Base-by-base conservation (phyloP, 2,329 filamentous ascomycete genomes). In the Diaporthe helianthi region DNA sequence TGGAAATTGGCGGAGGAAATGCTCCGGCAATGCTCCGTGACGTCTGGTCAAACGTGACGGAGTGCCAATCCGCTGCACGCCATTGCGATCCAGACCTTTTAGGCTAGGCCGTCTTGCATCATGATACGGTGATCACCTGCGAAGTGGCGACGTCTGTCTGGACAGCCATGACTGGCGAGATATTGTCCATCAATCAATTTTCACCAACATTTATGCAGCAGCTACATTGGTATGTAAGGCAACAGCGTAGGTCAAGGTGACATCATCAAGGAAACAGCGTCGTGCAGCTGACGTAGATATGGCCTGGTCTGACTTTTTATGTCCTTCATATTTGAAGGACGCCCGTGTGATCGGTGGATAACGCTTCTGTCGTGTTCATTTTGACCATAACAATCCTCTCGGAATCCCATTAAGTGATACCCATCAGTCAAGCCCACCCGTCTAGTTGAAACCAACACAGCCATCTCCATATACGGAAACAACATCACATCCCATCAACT, bases 251-350 rank as follows among this genome's bases (percentile, higher is more conserved):
- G 55, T 61, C 55, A 22, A 61, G n/a, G 19, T 61, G 55, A 61
- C 55, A 61, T 61, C 55, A 61, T 33, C 2, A 3, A 31, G 26
- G 38, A 61, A 55, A 61, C 55, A 61, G 38, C 38, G 38, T 61
- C 26, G 38, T 47, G 38, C 41, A 33, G 26, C 41, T 61, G 55
- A 61, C 55, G 55, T 61, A 61, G 55, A 17, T 31, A 31, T 31
- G 53, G 33, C 22, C 53, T 15, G 17, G 55, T 12, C 19, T 29
- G 10, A 9, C 9, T 5, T 13, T 13, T 26, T 19, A 4, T 4
- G 33, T 17, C 7, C n/a, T 61, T 46, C 17, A 29, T 61, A 61
- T 61, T 47, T 61, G 55, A 46, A 22, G 55, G 38, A 7, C 22
- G 5, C 10, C 8, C n/a, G n/a, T n/a, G n/a, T 44, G 24, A 31